phyloP scores from a whole-genome alignment of 2,329 filamentous ascomycete species.

The Chrysoporthe cubensis region DNA sequence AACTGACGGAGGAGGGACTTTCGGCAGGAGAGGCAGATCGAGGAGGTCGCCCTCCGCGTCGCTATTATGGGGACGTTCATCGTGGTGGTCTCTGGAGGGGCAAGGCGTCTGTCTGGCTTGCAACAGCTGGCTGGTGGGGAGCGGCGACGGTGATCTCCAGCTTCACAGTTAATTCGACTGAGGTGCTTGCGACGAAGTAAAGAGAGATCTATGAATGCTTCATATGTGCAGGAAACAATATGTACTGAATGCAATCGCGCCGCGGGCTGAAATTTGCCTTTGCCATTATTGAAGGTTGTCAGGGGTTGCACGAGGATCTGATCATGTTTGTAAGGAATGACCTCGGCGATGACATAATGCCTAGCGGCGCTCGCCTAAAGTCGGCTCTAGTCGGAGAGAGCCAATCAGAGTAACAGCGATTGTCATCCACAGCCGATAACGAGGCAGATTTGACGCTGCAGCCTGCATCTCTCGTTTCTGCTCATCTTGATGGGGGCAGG shows the following conservation, averaged over 20 bases:
- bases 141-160: not conserved
- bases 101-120: not conserved
- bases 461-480: not conserved
- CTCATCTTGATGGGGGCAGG: not conserved
- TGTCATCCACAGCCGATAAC: conserved; percentile 32
- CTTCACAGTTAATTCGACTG: not conserved
- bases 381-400: conserved; percentile 36
- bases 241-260: not conserved
- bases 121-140: not conserved
- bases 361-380: conserved; percentile 27
- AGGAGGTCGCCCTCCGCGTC: conserved; percentile 40
- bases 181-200: not conserved
- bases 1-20: conserved; percentile 49
- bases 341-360: conserved; percentile 25
- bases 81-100: conserved; percentile 7
- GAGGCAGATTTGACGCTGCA: not conserved
- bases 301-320: conserved; percentile 16
- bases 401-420: conserved; percentile 43
- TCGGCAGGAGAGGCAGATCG: conserved; percentile 46
- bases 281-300: not conserved
- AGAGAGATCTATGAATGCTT: not conserved
- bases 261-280: conserved; percentile 1
- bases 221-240: not conserved
- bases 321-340: conserved; percentile 14
- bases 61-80: conserved; percentile 49